Evolutionary conservation across 768 basidiomycete species (phyloP), one percentile per base, ranked within the genome.

Genomic region (Mrakia hoshinonis): DNA sequence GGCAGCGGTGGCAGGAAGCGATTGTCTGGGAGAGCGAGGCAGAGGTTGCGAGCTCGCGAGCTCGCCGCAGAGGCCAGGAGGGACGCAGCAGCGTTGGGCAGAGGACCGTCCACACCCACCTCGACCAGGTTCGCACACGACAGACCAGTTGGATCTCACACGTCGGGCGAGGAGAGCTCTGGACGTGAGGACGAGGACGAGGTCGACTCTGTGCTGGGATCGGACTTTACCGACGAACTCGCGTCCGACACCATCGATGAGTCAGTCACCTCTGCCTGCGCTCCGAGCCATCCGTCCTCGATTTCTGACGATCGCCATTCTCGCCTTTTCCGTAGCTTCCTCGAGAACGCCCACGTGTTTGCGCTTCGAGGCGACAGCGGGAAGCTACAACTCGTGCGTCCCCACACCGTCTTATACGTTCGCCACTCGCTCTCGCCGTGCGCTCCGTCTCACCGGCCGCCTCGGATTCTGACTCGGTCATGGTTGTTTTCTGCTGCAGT

Each of bases 361-460:
- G 29, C 48, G 43, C 34, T 49, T 3, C 47, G 20, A 13, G 62
- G 39, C 43, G 62, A 64, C 48, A 47, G n/a, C 34, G 38, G 48
- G 13, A 61, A 69, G 31, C 68, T 61, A 6, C 49, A 52, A 61
- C 47, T 61, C 18, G 47, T 69, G 15, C 52, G 46, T 43, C 49
- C 36, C 9, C 26, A 12, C 5, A 2, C 34, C 47, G 12, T 48
- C 24, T 0, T 22, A 26, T 22, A 26, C 22, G 20, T 31, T 61
- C 24, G 13, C 68, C 24, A 9, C 4, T 47, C 22, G 46, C 24
- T 24, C 6, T 20, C 43, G 64, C 15, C 15, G n/a, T 15, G 26
- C 6, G 24, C 65, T 49, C 4, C 18, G 13, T 22, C 22, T 39
- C 4, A 51, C 49, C 15, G 29, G 1, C 2, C 6, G 0, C n/a